Evolutionary conservation across 805 yeast genomes (phyloP).

Genomic region (Lipomyces kockii): DNA sequence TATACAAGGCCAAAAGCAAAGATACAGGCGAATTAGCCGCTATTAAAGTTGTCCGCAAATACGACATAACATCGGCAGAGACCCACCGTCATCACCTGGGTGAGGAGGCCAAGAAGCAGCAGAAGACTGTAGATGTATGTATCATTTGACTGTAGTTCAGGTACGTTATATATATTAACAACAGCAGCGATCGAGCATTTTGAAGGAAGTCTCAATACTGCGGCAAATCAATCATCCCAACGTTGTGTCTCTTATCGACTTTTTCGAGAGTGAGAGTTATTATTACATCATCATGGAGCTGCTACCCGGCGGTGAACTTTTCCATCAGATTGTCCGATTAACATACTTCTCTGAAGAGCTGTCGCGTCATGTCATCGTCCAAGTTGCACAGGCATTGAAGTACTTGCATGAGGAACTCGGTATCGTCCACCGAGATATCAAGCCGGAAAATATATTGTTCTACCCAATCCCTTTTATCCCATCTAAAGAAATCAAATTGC

Average conservation of each 20-base stretch:
- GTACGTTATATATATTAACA: constrained; percentile 7
- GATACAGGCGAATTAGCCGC: constrained; percentile 60
- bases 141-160: not conserved
- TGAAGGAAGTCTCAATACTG: constrained; percentile 78
- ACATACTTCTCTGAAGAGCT: constrained; percentile 77
- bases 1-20: constrained; percentile 68
- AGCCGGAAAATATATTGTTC: constrained; percentile 77
- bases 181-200: constrained; percentile 54
- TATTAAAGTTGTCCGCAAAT: constrained; percentile 73
- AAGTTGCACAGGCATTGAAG: constrained; percentile 70
- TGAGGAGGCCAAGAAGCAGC: constrained; percentile 35
- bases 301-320: constrained; percentile 78
- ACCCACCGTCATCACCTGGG: constrained; percentile 30
- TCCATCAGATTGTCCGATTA: constrained; percentile 75
- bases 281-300: constrained; percentile 71
- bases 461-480: constrained; percentile 57
- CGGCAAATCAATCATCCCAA: constrained; percentile 64
- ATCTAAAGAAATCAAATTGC: constrained; percentile 41
- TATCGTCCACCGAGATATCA: constrained; percentile 78
- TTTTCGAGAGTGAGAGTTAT: constrained; percentile 55
- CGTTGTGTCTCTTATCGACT: constrained; percentile 59
- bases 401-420: constrained; percentile 73
- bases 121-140: constrained; percentile 35
- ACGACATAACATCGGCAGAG: constrained; percentile 41
- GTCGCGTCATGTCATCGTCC: constrained; percentile 71